Conservation (phyloP, 805 yeast species). For the Candida khao-thaluensis region DNA sequence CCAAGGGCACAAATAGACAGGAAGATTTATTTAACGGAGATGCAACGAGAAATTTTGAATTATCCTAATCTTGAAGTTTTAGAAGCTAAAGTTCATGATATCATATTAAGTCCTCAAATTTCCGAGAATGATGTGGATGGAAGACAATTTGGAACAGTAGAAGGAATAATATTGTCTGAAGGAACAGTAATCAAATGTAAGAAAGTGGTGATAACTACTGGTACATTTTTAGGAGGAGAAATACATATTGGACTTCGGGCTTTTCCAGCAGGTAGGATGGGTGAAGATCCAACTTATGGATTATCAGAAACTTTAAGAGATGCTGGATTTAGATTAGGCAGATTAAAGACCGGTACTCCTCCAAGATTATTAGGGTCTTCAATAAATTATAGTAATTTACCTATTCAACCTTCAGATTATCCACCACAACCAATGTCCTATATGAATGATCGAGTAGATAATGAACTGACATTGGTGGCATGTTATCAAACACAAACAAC, state of each 20-base stretch:
- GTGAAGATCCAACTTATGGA: slow-evolving; percentile 90
- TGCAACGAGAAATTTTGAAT: slow-evolving; percentile 64
- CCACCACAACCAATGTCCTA: slow-evolving; percentile 92
- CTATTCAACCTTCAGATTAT: slow-evolving; percentile 73
- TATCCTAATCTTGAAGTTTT: slow-evolving; percentile 58
- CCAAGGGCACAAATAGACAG: slow-evolving; percentile 97
- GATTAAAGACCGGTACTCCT: slow-evolving; percentile 97
- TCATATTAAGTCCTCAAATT: slow-evolving; percentile 55
- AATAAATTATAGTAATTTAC: slow-evolving; percentile 64
- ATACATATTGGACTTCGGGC: slow-evolving; percentile 83
- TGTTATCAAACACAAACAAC: slow-evolving; percentile 85
- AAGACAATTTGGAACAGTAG: slow-evolving; percentile 46
- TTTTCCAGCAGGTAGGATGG: slow-evolving; percentile 90
- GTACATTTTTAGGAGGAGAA: slow-evolving; percentile 93
- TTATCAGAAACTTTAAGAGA: slow-evolving; percentile 72
- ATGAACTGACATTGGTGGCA: slow-evolving; percentile 54
- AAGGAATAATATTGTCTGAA: slow-evolving; percentile 71
- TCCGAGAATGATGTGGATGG: slow-evolving; percentile 29
- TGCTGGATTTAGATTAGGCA: slow-evolving; percentile 80
- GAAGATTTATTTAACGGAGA: slow-evolving; percentile 67
- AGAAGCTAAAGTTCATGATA: slow-evolving; percentile 81
- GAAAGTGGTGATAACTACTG: slow-evolving; percentile 87
- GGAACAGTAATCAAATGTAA: slow-evolving; percentile 61
- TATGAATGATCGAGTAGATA: slow-evolving; percentile 65
- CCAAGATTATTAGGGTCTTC: slow-evolving; percentile 76